Base-by-base conservation (phyloP, 108 stramenopile genomes). In the Skeletonema tropicum region DNA sequence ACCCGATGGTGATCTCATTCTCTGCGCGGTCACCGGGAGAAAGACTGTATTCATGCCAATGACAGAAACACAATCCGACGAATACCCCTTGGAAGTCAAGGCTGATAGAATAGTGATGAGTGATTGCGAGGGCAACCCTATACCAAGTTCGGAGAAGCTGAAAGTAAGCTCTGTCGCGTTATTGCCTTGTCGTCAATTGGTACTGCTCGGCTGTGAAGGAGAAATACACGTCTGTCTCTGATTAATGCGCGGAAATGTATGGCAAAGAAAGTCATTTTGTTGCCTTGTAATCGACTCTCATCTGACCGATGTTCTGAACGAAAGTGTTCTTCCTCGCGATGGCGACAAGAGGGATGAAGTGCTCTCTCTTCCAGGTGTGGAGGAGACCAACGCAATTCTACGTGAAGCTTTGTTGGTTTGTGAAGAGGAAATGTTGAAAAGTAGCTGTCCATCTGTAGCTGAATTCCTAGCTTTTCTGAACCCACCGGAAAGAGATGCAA, bases 1-100 rank as follows among this genome's bases (percentile, higher is more conserved):
- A n/a, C 75, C 68, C 9, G 75, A 66, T 8, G 52, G 52, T 55
- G 39, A 74, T 26, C 65, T 74, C 38, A 23, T 74, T 8, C 32
- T 74, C 32, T 74, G 74, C 31, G 74, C 65, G 7, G 65, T 29
- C 10, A 39, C 74, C 0, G 74, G 74, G 29, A 58, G 74, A 48
- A 74, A 74, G 41, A 65, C 74, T 1, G 74, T 74, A 1, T 74
- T 74, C 39, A 60, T 62, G 64, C 25, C 74, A n/a, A 74, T 74
- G 59, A 15, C 42, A 5, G 17, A 30, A 23, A 60, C 8, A 17
- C 15, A 10, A 26, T 6, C 33, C 32, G 30, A 74, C n/a, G 57
- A 17, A 8, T 29, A 41, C 13, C 15, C 52, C 9, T 3, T 48
- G 23, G 65, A 66, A 2, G 65, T 60, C 29, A 66, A 66, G 59